phyloP scores from a whole-genome alignment of 495 filamentous ascomycete genomes.

The Extremus antarcticus region DNA sequence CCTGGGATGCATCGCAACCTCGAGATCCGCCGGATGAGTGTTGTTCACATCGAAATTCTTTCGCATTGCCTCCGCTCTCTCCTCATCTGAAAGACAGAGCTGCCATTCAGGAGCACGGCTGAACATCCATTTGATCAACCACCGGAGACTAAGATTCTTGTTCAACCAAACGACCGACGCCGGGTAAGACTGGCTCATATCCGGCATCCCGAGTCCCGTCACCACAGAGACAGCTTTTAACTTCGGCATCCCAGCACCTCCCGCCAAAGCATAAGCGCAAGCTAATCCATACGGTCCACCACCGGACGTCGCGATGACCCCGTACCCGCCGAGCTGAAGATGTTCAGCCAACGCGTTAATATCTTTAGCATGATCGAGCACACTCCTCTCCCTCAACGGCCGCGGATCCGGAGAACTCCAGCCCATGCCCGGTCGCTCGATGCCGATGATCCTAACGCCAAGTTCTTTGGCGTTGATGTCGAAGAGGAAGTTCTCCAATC shows the following conservation, averaged over 20 bases:
- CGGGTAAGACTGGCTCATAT: not conserved
- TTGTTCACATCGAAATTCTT: not conserved
- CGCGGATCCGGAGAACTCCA: constrained; percentile 2
- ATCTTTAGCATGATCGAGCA: constrained; percentile 5
- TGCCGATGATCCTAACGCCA: constrained; percentile 5
- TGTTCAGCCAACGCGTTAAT: constrained; percentile 4
- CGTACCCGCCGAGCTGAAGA: constrained; percentile 1
- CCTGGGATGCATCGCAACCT: too few species aligned
- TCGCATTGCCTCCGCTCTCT: too few species aligned
- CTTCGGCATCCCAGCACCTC: too few species aligned
- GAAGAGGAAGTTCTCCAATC: not conserved
- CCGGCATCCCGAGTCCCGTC: not conserved
- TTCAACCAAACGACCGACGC: not conserved
- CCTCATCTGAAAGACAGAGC: too few species aligned
- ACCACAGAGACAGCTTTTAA: constrained; percentile 6
- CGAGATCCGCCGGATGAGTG: not conserved
- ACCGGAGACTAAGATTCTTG: not conserved
- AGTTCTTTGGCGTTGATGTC: not conserved
- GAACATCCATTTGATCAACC: not conserved
- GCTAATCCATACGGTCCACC: constrained; percentile 12
- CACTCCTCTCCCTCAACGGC: not conserved
- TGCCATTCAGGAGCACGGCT: too few species aligned
- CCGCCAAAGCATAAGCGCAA: constrained; percentile 2
- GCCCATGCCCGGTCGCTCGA: constrained; percentile 12
- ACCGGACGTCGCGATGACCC: constrained; percentile 5